phyloP scores from a whole-genome alignment of 2,329 filamentous ascomycete genomes.

The Neocatenulostroma microsporum region DNA sequence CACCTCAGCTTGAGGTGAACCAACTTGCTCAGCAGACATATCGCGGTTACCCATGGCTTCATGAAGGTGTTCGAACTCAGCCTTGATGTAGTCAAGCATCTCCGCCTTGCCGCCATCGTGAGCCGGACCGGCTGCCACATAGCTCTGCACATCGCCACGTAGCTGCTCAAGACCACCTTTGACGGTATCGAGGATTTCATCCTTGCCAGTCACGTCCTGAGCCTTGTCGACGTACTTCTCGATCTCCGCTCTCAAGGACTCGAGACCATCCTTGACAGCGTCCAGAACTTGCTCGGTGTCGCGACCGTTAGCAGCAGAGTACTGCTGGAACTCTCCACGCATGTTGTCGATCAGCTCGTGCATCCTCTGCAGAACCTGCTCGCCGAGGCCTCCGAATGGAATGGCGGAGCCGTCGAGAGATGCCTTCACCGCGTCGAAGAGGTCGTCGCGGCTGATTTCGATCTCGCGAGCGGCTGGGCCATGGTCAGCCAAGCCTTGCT shows the following conservation, averaged over 20 bases:
- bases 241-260: constrained; percentile 70
- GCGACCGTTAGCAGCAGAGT: constrained; percentile 66
- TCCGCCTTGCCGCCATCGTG: constrained; percentile 39
- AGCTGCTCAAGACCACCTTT: constrained; percentile 57
- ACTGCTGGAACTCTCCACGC: constrained; percentile 64
- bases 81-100: constrained; percentile 44
- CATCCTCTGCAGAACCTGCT: constrained; percentile 53
- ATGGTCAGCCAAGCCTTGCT: constrained; percentile 48
- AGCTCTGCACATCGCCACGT: constrained; percentile 53
- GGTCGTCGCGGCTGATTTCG: constrained; percentile 43
- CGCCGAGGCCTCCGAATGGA: constrained; percentile 47
- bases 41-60: constrained; percentile 42
- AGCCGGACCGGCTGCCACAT: constrained; percentile 36
- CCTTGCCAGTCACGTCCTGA: constrained; percentile 60
- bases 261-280: constrained; percentile 78
- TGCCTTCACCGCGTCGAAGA: constrained; percentile 52
- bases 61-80: constrained; percentile 56
- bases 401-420: constrained; percentile 48
- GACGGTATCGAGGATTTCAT: constrained; percentile 68
- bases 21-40: constrained; percentile 26
- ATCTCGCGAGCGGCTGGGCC: constrained; percentile 35
- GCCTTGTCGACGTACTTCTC: constrained; percentile 71
- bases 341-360: constrained; percentile 54
- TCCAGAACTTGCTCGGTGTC: constrained; percentile 86
- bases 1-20: too few species aligned